phyloP scores from a whole-genome alignment of 2,329 filamentous ascomycete species.

The Colletotrichum salicis region DNA sequence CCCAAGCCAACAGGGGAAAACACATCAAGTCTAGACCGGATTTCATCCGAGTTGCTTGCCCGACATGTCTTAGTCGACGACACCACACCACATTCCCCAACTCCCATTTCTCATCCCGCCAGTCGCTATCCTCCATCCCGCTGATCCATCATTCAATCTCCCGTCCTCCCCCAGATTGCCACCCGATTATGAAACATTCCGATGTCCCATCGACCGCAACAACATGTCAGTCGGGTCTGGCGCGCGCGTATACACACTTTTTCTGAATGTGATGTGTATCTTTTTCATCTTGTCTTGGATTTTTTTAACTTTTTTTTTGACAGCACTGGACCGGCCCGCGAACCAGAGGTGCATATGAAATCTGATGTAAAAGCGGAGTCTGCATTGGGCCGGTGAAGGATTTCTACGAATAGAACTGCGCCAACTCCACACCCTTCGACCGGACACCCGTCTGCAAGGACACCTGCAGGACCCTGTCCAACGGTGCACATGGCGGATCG shows the following conservation, averaged over 20 bases:
- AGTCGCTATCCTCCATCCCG: background rate
- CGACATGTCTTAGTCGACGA: background rate
- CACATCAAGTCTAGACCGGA: background rate
- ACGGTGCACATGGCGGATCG: slow-evolving; percentile 19
- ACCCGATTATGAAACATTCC: slow-evolving; percentile 18
- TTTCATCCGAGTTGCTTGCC: background rate
- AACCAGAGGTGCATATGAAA: slow-evolving; percentile 32
- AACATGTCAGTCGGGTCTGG: background rate
- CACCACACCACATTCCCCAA: slow-evolving; percentile 7
- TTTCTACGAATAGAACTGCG: slow-evolving; percentile 18
- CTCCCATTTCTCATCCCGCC: background rate
- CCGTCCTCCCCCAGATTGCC: slow-evolving; percentile 7
- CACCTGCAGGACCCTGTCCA: slow-evolving; percentile 30
- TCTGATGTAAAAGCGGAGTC: slow-evolving; percentile 24
- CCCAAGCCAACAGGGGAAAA: background rate
- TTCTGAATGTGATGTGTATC: background rate
- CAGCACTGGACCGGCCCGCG: slow-evolving; percentile 32
- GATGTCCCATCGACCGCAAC: background rate
- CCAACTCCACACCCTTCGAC: slow-evolving; percentile 27
- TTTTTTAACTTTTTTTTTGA: slow-evolving; percentile 24
- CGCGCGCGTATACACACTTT: background rate
- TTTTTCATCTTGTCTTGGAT: slow-evolving; percentile 26
- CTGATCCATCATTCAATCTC: background rate
- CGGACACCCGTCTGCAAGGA: slow-evolving; percentile 20
- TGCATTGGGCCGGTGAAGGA: slow-evolving; percentile 28